Evolutionary conservation across 139 green algal species (phyloP).

Genomic region (Tetraselmis striata): DNA sequence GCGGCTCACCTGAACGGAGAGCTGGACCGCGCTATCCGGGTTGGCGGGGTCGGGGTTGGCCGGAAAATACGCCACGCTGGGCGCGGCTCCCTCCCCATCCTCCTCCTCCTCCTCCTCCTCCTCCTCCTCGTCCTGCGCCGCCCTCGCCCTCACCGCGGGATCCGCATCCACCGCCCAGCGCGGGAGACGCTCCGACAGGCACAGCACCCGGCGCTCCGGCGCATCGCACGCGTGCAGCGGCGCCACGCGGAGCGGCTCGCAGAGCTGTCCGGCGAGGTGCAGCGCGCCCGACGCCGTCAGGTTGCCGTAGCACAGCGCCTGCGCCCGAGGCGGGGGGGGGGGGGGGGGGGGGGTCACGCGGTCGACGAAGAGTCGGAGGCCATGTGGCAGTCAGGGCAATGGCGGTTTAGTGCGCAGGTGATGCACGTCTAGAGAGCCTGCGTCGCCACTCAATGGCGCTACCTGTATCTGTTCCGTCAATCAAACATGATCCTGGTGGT

Average conservation of each 20-base stretch:
- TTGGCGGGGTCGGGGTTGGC: slow-evolving; percentile 45
- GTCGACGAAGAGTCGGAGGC: too few species aligned
- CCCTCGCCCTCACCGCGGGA: neutral
- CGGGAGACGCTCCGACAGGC: neutral
- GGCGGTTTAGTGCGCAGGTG: too few species aligned
- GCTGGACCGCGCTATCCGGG: slow-evolving; percentile 38
- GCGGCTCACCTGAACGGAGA: slow-evolving; percentile 25
- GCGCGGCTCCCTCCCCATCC: neutral
- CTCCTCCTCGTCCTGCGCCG: neutral
- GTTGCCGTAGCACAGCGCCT: slow-evolving; percentile 39
- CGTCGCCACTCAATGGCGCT: too few species aligned
- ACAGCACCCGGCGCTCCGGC: neutral
- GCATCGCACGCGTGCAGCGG: neutral
- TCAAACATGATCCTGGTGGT: too few species aligned
- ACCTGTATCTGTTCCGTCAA: too few species aligned
- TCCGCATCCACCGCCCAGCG: neutral
- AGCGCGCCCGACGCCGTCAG: neutral
- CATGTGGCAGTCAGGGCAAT: too few species aligned
- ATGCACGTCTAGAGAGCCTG: too few species aligned
- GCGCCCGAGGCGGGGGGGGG: neutral
- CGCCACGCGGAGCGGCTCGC: neutral
- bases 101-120: neutral
- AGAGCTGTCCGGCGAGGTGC: neutral
- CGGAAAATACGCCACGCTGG: slow-evolving; percentile 19
- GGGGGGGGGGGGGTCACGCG: too few species aligned